Percentiles rank a stretch among this genome's conserved stretches.
Evolutionary conservation across 129 eudicot species (phyloP).

Genomic region (Helianthus tuberosus): DNA sequence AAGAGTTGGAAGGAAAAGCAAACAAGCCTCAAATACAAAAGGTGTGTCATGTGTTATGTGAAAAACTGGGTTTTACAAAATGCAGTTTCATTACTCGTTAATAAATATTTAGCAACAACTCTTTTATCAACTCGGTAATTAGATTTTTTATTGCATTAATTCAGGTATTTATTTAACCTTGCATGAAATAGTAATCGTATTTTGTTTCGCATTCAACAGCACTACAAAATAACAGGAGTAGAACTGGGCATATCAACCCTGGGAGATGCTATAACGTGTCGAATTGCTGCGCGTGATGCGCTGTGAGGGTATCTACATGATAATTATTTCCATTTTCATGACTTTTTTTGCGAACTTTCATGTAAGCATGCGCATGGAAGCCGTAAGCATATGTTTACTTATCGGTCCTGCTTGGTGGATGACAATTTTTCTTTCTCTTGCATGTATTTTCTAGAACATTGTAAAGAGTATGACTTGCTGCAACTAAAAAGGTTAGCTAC

Average conservation of each 20-base stretch:
- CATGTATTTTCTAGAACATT: constrained; percentile 18
- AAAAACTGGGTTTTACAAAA: background rate
- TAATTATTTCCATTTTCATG: background rate
- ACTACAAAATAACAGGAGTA: constrained; percentile 66
- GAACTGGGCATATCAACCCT: constrained; percentile 76
- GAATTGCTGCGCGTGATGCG: constrained; percentile 94
- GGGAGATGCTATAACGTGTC: constrained; percentile 84
- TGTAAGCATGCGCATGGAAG: background rate
- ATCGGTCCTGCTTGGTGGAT: constrained; percentile 9
- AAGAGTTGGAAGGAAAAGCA: constrained; percentile 73
- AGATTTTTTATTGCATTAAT: background rate
- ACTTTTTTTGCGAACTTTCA: background rate
- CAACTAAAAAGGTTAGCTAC: background rate
- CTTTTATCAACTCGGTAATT: background rate
- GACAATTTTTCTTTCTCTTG: background rate
- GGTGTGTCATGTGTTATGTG: constrained; percentile 41
- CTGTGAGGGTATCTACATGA: constrained; percentile 40
- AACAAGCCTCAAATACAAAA: constrained; percentile 74
- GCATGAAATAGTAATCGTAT: background rate
- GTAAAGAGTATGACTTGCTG: background rate
- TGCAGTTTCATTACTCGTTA: background rate
- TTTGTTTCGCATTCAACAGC: constrained; percentile 47
- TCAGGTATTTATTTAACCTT: background rate
- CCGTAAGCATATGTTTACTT: constrained; percentile 2
- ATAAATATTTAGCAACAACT: background rate